Conservation (phyloP, 2,329 filamentous ascomycete genomes). For the Penicillium sclerotiorum region DNA sequence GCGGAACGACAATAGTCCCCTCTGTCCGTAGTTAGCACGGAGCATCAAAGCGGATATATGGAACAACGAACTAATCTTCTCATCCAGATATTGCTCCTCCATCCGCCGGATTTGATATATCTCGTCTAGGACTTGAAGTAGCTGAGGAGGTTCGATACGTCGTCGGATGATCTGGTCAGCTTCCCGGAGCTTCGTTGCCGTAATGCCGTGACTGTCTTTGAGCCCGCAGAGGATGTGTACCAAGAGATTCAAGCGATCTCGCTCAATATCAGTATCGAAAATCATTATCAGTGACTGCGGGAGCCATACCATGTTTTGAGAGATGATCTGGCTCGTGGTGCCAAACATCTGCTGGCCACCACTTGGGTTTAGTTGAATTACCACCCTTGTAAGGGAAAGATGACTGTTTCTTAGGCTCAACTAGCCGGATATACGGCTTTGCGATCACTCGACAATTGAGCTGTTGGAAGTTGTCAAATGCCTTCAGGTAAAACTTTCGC, state of each 20-base stretch:
- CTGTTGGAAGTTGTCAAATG: conserved; percentile 47
- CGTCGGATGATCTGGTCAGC: conserved; percentile 36
- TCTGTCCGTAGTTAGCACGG: no score
- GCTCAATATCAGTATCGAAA: conserved; percentile 4
- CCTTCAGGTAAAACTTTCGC: not conserved
- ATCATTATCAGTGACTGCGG: no score
- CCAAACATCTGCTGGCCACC: conserved; percentile 36
- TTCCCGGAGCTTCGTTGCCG: conserved; percentile 35
- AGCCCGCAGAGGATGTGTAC: conserved; percentile 39
- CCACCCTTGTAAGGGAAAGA: conserved; percentile 51
- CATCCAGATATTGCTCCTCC: conserved; percentile 34
- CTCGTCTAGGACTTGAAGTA: conserved; percentile 35
- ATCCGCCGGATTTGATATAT: conserved; percentile 37
- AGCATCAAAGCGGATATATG: no score
- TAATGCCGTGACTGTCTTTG: conserved; percentile 33
- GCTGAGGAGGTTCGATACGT: conserved; percentile 30
- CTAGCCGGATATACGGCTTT: conserved; percentile 50
- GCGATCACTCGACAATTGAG: conserved; percentile 48
- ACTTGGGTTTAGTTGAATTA: conserved; percentile 35
- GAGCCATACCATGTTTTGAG: conserved; percentile 33
- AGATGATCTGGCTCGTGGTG: conserved; percentile 39
- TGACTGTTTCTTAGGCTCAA: conserved; percentile 52
- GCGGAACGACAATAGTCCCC: no score
- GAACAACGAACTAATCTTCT: no score
- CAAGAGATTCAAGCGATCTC: conserved; percentile 35